Conservation (phyloP, 1,284 basidiomycete genomes). For the Pseudozyma thailandica region DNA sequence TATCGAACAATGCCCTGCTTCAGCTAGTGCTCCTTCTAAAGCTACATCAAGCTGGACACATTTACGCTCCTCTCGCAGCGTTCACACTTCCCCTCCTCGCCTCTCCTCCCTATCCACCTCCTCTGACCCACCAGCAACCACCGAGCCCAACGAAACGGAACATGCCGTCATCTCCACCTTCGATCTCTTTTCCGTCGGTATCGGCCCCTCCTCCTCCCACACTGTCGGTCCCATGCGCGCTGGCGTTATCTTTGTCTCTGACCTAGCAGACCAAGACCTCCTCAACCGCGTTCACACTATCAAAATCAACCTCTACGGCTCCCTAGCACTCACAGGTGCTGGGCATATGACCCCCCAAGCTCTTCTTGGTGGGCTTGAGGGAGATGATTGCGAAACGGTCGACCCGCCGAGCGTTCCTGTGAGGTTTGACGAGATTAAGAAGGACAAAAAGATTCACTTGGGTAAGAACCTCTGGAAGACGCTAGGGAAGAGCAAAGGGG, state of each 20-base stretch:
- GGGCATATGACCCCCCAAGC: conserved; percentile 96
- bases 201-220: conserved; percentile 70
- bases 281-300: conserved; percentile 79
- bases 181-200: conserved; percentile 92
- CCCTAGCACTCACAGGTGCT: conserved; percentile 76
- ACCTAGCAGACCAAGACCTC: conserved; percentile 78
- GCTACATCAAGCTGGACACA: not conserved
- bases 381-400: conserved; percentile 76
- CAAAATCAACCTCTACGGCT: conserved; percentile 83
- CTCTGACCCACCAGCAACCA: conserved; percentile 1
- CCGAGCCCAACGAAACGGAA: conserved; percentile 70
- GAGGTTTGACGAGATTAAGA: conserved; percentile 78
- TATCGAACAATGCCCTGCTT: not conserved
- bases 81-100: conserved; percentile 5
- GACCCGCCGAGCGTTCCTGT: conserved; percentile 78
- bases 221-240: conserved; percentile 89
- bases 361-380: conserved; percentile 88
- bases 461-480: conserved; percentile 70
- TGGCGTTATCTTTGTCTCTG: conserved; percentile 79
- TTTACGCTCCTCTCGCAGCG: not conserved
- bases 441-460: conserved; percentile 76
- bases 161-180: conserved; percentile 83
- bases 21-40: not conserved
- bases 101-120: conserved; percentile 8
- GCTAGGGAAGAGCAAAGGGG: conserved; percentile 9